Evolutionary conservation across 345 rosid genomes (phyloP).

Genomic region (Aurinia saxatilis): DNA sequence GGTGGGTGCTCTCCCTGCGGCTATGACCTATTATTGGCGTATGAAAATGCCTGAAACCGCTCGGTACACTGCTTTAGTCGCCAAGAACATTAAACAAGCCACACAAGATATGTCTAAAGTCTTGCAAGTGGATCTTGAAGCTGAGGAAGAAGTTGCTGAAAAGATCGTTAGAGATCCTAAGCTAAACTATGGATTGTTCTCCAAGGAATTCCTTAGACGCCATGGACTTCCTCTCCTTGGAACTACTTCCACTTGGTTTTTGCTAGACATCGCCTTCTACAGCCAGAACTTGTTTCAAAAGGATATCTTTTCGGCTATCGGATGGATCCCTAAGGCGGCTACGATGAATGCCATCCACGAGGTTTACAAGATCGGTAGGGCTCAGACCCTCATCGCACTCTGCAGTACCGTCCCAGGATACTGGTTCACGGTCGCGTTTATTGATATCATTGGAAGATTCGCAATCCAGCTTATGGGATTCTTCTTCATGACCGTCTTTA

Average conservation of each 20-base stretch:
- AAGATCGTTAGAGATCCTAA: background rate
- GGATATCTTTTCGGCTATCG: conserved; percentile 43
- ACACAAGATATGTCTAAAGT: conserved; percentile 49
- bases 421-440: conserved; percentile 48
- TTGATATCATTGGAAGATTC: conserved; percentile 40
- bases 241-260: conserved; percentile 41
- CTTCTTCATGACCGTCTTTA: conserved; percentile 52
- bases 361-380: conserved; percentile 40
- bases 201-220: conserved; percentile 31
- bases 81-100: conserved; percentile 37
- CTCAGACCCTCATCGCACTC: conserved; percentile 46
- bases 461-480: conserved; percentile 48
- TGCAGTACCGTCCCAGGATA: conserved; percentile 50
- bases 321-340: conserved; percentile 41
- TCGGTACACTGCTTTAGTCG: conserved; percentile 49
- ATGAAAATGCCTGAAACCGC: conserved; percentile 61
- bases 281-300: conserved; percentile 49
- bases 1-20: conserved; percentile 49
- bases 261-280: conserved; percentile 49
- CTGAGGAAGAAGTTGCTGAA: conserved; percentile 28
- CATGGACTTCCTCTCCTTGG: conserved; percentile 53
- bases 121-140: conserved; percentile 33
- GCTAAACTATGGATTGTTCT: conserved; percentile 36
- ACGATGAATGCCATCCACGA: conserved; percentile 44
- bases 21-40: conserved; percentile 45